phyloP scores from a whole-genome alignment of 345 rosid species.

The Kernera saxatilis region DNA sequence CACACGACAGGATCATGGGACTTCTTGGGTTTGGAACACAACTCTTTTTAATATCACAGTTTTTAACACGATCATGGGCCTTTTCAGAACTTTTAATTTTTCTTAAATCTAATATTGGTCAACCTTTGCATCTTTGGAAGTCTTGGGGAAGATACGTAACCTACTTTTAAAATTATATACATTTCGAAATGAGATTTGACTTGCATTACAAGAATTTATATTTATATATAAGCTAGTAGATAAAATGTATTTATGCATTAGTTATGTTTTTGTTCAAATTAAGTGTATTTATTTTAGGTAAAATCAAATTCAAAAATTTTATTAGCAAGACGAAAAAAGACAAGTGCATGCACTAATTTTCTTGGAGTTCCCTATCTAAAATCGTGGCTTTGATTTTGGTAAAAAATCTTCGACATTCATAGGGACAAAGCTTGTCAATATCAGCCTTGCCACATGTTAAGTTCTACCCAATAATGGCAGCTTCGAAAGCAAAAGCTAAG shows the following conservation, averaged over 20 bases:
- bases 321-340: too few species aligned
- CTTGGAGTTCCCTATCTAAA: too few species aligned
- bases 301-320: too few species aligned
- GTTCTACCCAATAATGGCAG: conserved; percentile 51
- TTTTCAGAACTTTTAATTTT: neutral
- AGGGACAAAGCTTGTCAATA: conserved; percentile 79
- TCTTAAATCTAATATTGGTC: conserved; percentile 12
- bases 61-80: too few species aligned
- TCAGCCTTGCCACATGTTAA: conserved; percentile 37
- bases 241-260: too few species aligned
- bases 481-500: conserved; percentile 46
- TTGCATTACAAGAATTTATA: conserved; percentile 22
- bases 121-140: conserved; percentile 9
- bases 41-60: too few species aligned
- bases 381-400: too few species aligned
- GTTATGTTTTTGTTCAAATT: too few species aligned
- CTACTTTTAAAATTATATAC: neutral
- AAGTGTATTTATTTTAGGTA: too few species aligned
- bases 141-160: conserved; percentile 6
- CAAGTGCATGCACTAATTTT: too few species aligned
- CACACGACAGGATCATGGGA: conserved; percentile 96
- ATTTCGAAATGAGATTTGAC: conserved; percentile 2
- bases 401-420: neutral
- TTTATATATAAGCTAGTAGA: neutral
- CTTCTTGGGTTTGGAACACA: conserved; percentile 59